These are phyloP conservation scores for Lactifluus pinguis DNA, from an alignment of 768 basidiomycete genomes.

Conservation along the genomic window DNA sequence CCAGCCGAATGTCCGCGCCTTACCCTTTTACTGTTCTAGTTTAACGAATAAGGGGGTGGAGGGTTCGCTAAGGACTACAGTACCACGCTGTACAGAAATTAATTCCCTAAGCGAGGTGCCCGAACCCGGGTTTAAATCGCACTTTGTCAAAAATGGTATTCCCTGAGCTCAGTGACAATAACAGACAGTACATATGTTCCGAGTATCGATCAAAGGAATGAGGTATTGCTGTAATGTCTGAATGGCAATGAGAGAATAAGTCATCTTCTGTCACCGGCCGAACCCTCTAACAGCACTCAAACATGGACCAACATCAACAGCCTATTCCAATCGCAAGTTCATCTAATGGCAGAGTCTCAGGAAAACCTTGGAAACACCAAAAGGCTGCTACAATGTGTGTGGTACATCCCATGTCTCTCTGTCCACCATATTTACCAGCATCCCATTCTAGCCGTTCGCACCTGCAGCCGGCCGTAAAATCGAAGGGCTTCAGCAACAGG, in stretches of 20 bases:
- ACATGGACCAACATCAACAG: slow-evolving; percentile 7
- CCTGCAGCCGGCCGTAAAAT: slow-evolving; percentile 53
- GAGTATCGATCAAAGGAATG: too few relatives aligned
- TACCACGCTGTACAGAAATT: too few relatives aligned
- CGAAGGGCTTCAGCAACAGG: slow-evolving; percentile 57
- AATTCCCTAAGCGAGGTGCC: not conserved
- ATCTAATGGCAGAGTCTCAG: slow-evolving; percentile 55
- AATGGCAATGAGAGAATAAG: too few relatives aligned
- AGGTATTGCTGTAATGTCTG: not conserved
- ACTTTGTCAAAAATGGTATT: too few relatives aligned
- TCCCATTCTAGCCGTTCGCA: slow-evolving; percentile 50
- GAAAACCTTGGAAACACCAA: slow-evolving; percentile 56
- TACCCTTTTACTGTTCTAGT: not conserved
- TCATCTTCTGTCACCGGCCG: too few relatives aligned
- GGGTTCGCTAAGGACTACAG: too few relatives aligned
- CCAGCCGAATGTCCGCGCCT: not conserved
- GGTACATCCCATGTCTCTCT: not conserved
- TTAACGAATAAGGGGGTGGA: not conserved
- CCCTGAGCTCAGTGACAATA: too few relatives aligned
- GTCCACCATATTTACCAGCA: not conserved
- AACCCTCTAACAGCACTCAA: not conserved
- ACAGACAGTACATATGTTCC: too few relatives aligned
- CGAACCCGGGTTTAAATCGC: too few relatives aligned
- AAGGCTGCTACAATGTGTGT: slow-evolving; percentile 46
- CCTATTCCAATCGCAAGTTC: slow-evolving; percentile 42